A percentile compares a stretch with the other conserved stretches of the same genome.
These are phyloP conservation scores for Blastobotrys buckinghamii DNA, from an alignment of 1,139 yeast genomes.

Conservation along the genomic window DNA sequence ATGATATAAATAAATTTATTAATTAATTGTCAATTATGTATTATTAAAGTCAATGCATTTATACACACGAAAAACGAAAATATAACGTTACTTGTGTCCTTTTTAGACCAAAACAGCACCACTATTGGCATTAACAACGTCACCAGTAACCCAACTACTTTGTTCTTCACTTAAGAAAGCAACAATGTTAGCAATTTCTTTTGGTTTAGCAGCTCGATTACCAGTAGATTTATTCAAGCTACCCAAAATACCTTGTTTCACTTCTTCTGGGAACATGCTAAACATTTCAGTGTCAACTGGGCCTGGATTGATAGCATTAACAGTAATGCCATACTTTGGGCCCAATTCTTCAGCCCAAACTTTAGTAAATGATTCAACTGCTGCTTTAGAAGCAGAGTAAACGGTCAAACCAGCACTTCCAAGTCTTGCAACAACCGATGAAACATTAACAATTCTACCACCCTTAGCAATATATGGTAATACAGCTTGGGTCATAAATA, in stretches of 20 bases:
- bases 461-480: conserved; percentile 17
- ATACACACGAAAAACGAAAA: no score
- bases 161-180: conserved; percentile 8
- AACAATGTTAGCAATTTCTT: conserved; percentile 12
- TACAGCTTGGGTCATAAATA: conserved; percentile 23
- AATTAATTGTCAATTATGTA: no score
- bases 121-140: conserved; percentile 10
- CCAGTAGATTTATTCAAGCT: conserved; percentile 3
- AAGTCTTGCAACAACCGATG: conserved; percentile 50
- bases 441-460: conserved; percentile 45
- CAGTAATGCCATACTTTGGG: conserved; percentile 11
- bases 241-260: conserved; percentile 4
- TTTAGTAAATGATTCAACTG: conserved; percentile 51
- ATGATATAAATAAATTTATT: no score
- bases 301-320: conserved; percentile 32
- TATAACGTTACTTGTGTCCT: no score
- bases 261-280: conserved; percentile 8
- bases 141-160: conserved; percentile 9
- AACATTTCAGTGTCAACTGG: conserved; percentile 20
- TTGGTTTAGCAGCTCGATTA: neutral
- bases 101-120: conserved; percentile 1
- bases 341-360: conserved; percentile 50
- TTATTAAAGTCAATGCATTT: no score
- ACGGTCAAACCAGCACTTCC: conserved; percentile 51
- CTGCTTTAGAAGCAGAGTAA: conserved; percentile 65